These are phyloP conservation scores for Trichoderma sp. DNA, from an alignment of 2,329 filamentous ascomycete species.

Conservation along the genomic window DNA sequence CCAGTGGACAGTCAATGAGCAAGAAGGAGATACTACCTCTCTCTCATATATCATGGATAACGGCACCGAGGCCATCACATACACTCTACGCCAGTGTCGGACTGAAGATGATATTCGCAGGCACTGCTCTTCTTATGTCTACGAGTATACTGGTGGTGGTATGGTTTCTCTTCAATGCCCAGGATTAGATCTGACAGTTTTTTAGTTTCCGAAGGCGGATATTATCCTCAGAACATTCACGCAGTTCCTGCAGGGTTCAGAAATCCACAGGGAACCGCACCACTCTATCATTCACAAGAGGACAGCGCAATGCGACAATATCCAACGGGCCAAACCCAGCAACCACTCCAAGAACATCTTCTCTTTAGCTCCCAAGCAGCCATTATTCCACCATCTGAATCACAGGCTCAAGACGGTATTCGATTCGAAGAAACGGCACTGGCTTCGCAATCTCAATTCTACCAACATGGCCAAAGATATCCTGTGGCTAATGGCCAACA, in stretches of 20 bases:
- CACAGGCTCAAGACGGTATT: neutral
- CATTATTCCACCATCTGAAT: neutral
- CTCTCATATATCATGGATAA: neutral
- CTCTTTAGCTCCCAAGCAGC: neutral
- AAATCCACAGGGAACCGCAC: neutral
- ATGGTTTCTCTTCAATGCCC: neutral
- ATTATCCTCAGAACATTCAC: neutral
- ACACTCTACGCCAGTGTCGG: neutral
- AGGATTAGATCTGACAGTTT: neutral
- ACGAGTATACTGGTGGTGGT: neutral
- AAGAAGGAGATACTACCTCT: constrained; percentile 16
- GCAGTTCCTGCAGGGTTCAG: neutral
- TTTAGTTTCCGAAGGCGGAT: neutral
- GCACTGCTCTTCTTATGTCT: neutral
- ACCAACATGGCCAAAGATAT: neutral
- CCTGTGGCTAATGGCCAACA: neutral
- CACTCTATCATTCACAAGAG: neutral
- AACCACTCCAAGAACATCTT: neutral
- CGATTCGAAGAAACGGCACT: neutral
- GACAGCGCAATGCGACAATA: neutral
- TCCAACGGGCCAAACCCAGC: neutral
- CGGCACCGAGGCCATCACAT: neutral
- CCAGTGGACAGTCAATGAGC: constrained; percentile 20
- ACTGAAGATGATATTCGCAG: neutral
- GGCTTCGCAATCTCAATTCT: neutral